Base-by-base conservation (phyloP, 1,284 basidiomycete genomes). In the Ceratobasidium sp. region DNA sequence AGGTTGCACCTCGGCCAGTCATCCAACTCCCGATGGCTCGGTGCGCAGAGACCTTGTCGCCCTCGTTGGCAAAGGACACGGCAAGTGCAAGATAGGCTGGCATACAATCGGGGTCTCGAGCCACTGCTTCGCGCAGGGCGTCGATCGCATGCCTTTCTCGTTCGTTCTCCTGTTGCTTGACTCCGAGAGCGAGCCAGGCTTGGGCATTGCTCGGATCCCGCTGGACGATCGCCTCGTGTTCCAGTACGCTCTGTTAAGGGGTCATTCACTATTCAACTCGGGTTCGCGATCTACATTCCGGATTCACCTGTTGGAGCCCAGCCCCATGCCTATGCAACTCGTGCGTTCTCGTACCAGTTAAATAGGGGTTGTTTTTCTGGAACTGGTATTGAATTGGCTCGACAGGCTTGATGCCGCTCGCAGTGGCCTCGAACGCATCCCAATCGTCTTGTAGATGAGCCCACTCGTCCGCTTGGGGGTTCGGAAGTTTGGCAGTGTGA, bases 91-190 rank as follows among this genome's bases (percentile, higher is more conserved):
- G 88, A 90, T 95, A 97, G 0, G 96, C 88, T 0, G 90, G 88
- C 5, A 93, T 83, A 77, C 91, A 87, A 0, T 85, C 80, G 1
- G 93, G 89, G 76, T 97, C 92, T 23, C 98, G 86, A 76, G 92
- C 88, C 57, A 95, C 84, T 1, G 96, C 92, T 73, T 90, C 90
- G 50, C 87, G 85, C 28, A 99, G 85, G 0, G 97, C 97, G 58
- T 90, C 86, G 62, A 99, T 88, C 4, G 97, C 97, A 77, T 94
- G 91, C 26, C 88, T 86, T 81, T 99, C 97, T 26, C 96, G 89
- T 80, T 99, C 97, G 80, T 97, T 98, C 81, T 98, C 97, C 81
- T 99, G 97, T 79, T 99, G 97, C 82, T 95, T 97, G 57, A 99
- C 90, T 30, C 97, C 97, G 55, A 99, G 89, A 73, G 92, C 88